phyloP scores from a whole-genome alignment of 495 filamentous ascomycete species.

The Aspergillus leporis region DNA sequence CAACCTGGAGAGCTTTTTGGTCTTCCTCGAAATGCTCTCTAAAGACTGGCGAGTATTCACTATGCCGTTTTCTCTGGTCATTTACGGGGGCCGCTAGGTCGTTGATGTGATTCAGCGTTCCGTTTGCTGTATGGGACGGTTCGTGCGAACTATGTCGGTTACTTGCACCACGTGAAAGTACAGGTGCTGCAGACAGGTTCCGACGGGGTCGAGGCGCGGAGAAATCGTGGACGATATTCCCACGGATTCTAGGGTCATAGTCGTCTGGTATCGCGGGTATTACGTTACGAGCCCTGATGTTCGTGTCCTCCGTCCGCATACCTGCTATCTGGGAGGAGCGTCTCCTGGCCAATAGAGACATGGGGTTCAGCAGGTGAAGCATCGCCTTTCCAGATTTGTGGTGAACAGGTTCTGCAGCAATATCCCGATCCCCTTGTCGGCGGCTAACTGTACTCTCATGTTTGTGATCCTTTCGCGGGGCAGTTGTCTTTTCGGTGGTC shows the following conservation, averaged over 20 bases:
- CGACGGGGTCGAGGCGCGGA: constrained; percentile 74
- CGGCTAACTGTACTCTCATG: constrained; percentile 23
- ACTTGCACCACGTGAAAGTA: constrained; percentile 13
- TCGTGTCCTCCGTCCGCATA: constrained; percentile 48
- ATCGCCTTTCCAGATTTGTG: constrained; percentile 57
- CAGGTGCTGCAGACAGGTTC: constrained; percentile 45
- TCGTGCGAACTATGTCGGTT: constrained; percentile 17
- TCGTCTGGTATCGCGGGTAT: constrained; percentile 65
- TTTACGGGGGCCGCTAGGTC: constrained; percentile 3
- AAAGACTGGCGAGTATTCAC: constrained; percentile 63
- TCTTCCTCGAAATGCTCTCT: constrained; percentile 70
- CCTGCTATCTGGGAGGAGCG: constrained; percentile 53
- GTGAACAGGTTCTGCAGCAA: constrained; percentile 29
- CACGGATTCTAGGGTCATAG: constrained; percentile 83
- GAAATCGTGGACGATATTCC: constrained; percentile 87
- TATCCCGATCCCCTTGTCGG: constrained; percentile 35
- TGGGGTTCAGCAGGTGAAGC: constrained; percentile 68
- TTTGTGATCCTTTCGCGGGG: constrained; percentile 30
- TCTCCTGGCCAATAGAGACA: constrained; percentile 60
- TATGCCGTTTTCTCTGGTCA: constrained; percentile 36
- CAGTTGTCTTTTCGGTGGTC: constrained; percentile 28
- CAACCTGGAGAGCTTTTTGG: constrained; percentile 46
- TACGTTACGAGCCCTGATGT: constrained; percentile 45
- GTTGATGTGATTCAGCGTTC: background rate
- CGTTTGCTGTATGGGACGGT: constrained; percentile 10